phyloP scores from a whole-genome alignment of 768 basidiomycete species.

The Mycena alexandri region DNA sequence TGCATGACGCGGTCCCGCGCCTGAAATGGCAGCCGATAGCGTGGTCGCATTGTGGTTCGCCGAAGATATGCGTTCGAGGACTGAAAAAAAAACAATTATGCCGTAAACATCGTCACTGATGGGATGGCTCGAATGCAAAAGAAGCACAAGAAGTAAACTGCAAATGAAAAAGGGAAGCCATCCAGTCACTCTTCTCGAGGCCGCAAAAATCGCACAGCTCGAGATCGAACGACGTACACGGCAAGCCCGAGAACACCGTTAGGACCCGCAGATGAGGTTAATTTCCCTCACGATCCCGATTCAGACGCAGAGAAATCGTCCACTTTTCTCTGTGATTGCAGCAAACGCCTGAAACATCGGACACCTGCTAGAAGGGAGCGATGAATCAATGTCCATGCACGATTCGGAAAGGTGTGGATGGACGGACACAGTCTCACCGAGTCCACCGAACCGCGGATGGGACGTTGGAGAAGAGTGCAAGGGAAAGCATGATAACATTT shows the following conservation, averaged over 20 bases:
- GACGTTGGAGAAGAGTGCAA: slow-evolving; percentile 21
- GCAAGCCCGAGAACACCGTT: slow-evolving; percentile 32
- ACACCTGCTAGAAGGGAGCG: slow-evolving; percentile 28
- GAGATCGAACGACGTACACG: slow-evolving; percentile 15
- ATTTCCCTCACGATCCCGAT: slow-evolving; percentile 31
- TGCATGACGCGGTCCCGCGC: slow-evolving; percentile 67
- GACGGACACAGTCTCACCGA: slow-evolving; percentile 41
- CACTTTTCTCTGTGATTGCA: slow-evolving; percentile 12
- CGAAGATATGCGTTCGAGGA: slow-evolving; percentile 73
- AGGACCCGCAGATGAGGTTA: slow-evolving; percentile 33
- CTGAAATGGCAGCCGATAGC: slow-evolving; percentile 54
- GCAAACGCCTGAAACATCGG: slow-evolving; percentile 28
- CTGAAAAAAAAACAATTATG: slow-evolving; percentile 48
- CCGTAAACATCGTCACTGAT: slow-evolving; percentile 41
- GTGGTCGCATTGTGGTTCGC: slow-evolving; percentile 50
- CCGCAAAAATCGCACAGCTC: slow-evolving; percentile 34
- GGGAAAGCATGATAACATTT: slow-evolving; percentile 38
- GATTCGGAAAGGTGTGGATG: slow-evolving; percentile 13
- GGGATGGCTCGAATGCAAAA: slow-evolving; percentile 33
- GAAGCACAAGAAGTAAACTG: slow-evolving; percentile 37
- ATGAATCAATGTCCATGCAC: slow-evolving; percentile 15
- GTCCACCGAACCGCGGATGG: slow-evolving; percentile 34
- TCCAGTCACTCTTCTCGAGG: slow-evolving; percentile 2
- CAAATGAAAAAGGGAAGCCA: slow-evolving; percentile 34
- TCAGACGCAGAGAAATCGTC: slow-evolving; percentile 24